phyloP scores from a whole-genome alignment of 495 filamentous ascomycete genomes.

The Neurospora sp. region DNA sequence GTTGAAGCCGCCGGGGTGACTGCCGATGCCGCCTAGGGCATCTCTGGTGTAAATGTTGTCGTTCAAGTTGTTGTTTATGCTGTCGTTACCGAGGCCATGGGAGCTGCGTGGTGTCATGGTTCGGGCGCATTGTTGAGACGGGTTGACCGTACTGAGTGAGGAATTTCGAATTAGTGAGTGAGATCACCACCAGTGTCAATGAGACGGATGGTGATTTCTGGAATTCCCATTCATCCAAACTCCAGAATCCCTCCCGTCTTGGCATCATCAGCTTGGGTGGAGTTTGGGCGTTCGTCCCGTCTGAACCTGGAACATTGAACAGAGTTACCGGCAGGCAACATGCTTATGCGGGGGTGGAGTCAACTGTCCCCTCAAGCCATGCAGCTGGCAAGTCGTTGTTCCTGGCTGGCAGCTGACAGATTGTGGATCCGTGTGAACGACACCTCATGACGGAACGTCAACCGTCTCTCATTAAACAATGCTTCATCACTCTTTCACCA shows the following conservation, averaged over 20 bases:
- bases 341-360: neutral
- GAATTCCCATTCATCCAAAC: neutral
- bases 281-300: neutral
- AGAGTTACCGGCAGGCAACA: neutral
- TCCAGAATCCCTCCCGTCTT: neutral
- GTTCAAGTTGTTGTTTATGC: neutral
- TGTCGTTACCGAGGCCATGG: constrained; percentile 7
- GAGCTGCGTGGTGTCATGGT: constrained; percentile 15
- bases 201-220: neutral
- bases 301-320: neutral
- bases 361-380: neutral
- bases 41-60: neutral
- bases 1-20: constrained; percentile 8
- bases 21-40: neutral
- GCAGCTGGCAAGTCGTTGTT: neutral
- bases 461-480: neutral
- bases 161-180: neutral
- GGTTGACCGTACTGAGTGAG: neutral
- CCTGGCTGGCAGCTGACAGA: neutral
- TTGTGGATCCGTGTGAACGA: neutral
- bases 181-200: neutral
- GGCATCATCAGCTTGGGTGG: neutral
- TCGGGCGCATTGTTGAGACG: constrained; percentile 4
- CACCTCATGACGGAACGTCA: neutral
- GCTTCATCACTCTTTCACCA: neutral